A percentile compares a stretch with the other conserved stretches of the same genome.
Conservation (phyloP, 495 filamentous ascomycete species). For the Neurospora sp. region DNA sequence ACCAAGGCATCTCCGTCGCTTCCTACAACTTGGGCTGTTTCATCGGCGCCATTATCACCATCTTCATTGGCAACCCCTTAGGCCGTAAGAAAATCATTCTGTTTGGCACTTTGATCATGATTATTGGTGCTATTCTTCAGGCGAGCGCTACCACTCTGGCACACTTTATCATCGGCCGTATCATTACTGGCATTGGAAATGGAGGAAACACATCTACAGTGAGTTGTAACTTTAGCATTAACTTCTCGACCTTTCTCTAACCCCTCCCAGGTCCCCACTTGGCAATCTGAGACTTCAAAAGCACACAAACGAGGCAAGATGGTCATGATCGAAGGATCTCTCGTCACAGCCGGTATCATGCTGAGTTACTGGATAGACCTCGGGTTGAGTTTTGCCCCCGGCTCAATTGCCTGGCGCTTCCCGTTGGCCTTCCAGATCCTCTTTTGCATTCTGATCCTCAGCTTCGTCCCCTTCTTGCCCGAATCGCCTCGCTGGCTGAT, state of each 20-base stretch:
- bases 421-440: slow-evolving; percentile 58
- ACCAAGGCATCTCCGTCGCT: slow-evolving; percentile 35
- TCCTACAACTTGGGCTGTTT: slow-evolving; percentile 73
- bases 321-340: slow-evolving; percentile 67
- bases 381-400: slow-evolving; percentile 55
- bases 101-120: slow-evolving; percentile 57
- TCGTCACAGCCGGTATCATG: slow-evolving; percentile 64
- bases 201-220: slow-evolving; percentile 39
- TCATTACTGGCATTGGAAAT: slow-evolving; percentile 35
- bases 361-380: slow-evolving; percentile 71
- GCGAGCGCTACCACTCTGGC: slow-evolving; percentile 32
- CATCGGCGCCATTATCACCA: slow-evolving; percentile 54
- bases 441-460: slow-evolving; percentile 47
- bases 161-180: slow-evolving; percentile 55
- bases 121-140: slow-evolving; percentile 58
- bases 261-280: slow-evolving; percentile 53
- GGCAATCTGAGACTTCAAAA: slow-evolving; percentile 71
- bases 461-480: slow-evolving; percentile 47
- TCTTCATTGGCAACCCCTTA: slow-evolving; percentile 62
- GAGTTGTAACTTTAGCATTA: not conserved
- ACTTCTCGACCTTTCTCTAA: slow-evolving; percentile 28
- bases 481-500: slow-evolving; percentile 57
- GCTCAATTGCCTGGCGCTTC: slow-evolving; percentile 61
- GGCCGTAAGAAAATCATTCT: slow-evolving; percentile 64
- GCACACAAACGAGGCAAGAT: slow-evolving; percentile 64